These are phyloP conservation scores for Trichoderma aggressivum DNA, from an alignment of 2,329 filamentous ascomycete genomes.

Conservation along the genomic window DNA sequence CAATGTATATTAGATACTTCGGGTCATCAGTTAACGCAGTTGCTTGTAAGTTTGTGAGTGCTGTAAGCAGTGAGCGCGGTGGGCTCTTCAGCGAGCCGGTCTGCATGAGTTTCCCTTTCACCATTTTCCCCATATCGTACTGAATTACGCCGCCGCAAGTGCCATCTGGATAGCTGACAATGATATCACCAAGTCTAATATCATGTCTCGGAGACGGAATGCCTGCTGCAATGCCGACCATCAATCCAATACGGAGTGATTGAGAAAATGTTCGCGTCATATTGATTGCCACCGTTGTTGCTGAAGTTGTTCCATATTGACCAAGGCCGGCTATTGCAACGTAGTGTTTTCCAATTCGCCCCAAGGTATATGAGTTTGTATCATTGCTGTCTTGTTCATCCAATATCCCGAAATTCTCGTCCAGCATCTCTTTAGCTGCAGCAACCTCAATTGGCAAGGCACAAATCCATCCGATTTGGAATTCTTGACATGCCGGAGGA, in stretches of 20 bases:
- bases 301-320: neutral
- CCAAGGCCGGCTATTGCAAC: neutral
- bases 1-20: neutral
- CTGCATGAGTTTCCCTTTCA: neutral
- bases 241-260: neutral
- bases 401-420: neutral
- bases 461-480: neutral
- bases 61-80: neutral
- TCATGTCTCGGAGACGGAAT: neutral
- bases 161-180: neutral
- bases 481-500: neutral
- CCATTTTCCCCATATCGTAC: neutral
- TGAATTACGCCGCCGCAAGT: neutral
- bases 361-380: neutral
- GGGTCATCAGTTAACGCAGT: neutral
- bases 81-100: neutral
- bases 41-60: neutral
- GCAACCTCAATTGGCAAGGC: neutral
- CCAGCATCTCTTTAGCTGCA: neutral
- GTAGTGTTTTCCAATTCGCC: neutral
- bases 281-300: neutral
- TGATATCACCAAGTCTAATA: neutral
- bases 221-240: neutral
- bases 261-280: neutral
- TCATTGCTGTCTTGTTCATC: neutral